Base-by-base conservation (phyloP, 140 eudicot genomes). In the Senecio squalidus region DNA sequence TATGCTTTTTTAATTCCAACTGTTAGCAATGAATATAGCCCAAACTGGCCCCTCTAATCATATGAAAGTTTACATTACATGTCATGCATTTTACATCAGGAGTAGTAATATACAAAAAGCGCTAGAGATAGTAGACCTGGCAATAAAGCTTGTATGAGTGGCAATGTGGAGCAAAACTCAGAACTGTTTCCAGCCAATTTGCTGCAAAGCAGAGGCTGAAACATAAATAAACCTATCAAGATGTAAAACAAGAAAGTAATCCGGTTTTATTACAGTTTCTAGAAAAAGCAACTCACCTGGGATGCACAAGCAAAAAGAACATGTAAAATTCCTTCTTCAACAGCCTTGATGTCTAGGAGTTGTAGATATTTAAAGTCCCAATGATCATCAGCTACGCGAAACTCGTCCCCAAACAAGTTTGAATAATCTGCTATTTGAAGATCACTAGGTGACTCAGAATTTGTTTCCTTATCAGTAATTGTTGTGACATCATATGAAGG, bases 231-330 rank as follows among this genome's bases (percentile, higher is more conserved):
- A 73, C 41, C 20, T 76, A 40, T 78, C 76, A 81, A 44, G 27
- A 65, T 21, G 55, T 24, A 66, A 49, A 20, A 41, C 9, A 4
- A 36, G 26, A 33, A 27, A 3, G 9, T 34, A 58, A 25, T 28
- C 29, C 46, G n/a, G 14, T 25, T 27, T 58, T 6, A 16, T 1
- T 43, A 41, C 23, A 23, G 9, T 16, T 23, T 36, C 8, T 18
- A 38, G 30, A 46, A 9, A 18, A 15, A 27, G 62, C 47, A 61
- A 69, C 84, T 61, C 54, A 92, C 98, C 92, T 84, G 88, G 29
- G 95, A 84, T 30, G 95, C 95, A 79, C 86, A 92, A 75, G 98
- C 95, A 59, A 79, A 92, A 31, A 92, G 90, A 62, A 92, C 80
- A 38, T 92, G 98, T 55, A 92, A 65, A 65, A 87, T 56, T 51